These are phyloP conservation scores for Rhododendron mucronatum DNA, from an alignment of 148 eudicot genomes.

Conservation along the genomic window DNA sequence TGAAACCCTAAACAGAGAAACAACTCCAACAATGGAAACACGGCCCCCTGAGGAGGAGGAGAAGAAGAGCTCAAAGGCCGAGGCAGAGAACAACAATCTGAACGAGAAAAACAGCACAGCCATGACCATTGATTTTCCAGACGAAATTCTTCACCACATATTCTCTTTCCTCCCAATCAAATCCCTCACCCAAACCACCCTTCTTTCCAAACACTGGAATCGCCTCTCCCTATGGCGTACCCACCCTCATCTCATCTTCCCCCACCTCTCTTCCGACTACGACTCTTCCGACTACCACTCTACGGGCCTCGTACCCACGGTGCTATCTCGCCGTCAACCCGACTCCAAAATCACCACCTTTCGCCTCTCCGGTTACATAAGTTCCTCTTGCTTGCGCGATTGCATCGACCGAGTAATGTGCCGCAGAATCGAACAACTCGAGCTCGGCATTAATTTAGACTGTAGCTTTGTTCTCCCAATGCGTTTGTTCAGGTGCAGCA, in stretches of 20 bases:
- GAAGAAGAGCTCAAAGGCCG: no score
- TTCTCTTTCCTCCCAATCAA: constrained; percentile 42
- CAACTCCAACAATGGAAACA: no score
- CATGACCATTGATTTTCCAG: constrained; percentile 31
- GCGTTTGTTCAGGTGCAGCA: not conserved
- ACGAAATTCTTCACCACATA: constrained; percentile 42
- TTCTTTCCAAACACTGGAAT: constrained; percentile 31
- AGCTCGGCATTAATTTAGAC: constrained; percentile 34
- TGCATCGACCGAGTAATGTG: constrained; percentile 29
- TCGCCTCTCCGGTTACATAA: constrained; percentile 24
- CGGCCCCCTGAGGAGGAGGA: no score
- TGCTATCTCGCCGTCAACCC: constrained; percentile 25
- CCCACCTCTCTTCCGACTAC: constrained; percentile 38
- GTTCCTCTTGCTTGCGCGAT: constrained; percentile 1
- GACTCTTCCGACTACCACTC: constrained; percentile 61
- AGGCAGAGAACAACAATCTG: no score
- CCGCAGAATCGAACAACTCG: constrained; percentile 48
- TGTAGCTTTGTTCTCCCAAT: constrained; percentile 41
- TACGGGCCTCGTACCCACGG: constrained; percentile 8
- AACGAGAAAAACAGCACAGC: constrained; percentile 24
- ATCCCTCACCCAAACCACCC: constrained; percentile 37
- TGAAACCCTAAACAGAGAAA: no score
- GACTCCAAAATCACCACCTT: not conserved
- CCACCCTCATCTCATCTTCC: no score
- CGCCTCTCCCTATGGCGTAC: no score